phyloP scores from a whole-genome alignment of 2,329 filamentous ascomycete species.

The Cladorrhinum sp. region DNA sequence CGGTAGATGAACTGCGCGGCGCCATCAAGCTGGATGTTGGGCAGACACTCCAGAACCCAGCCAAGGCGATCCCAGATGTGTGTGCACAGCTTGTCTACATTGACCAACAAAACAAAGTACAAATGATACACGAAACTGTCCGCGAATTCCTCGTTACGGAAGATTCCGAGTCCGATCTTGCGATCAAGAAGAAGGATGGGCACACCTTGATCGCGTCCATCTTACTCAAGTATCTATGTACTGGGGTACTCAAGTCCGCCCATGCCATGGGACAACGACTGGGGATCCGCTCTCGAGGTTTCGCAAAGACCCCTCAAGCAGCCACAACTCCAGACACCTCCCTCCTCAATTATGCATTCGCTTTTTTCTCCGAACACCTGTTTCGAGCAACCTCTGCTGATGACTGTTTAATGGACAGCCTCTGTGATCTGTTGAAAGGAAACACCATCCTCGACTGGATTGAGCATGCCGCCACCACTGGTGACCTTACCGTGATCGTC shows the following conservation, averaged over 20 bases:
- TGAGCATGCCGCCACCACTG: conserved; percentile 29
- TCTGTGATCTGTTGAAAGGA: conserved; percentile 58
- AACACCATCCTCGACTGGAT: conserved; percentile 34
- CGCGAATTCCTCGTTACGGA: conserved; percentile 31
- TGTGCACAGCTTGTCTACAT: conserved; percentile 34
- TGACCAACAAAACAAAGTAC: conserved; percentile 28
- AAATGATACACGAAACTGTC: conserved; percentile 34
- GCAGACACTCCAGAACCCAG: conserved; percentile 29
- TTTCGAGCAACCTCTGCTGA: conserved; percentile 22
- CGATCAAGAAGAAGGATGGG: conserved; percentile 18
- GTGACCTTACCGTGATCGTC: conserved; percentile 26
- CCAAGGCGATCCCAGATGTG: conserved; percentile 29
- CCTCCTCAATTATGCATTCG: no score
- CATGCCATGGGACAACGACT: no score
- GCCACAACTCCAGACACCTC: no score
- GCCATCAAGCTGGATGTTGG: conserved; percentile 35
- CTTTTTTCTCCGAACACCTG: no score
- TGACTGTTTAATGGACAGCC: conserved; percentile 46
- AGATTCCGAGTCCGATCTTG: conserved; percentile 20
- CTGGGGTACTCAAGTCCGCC: no score
- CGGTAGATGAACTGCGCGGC: conserved; percentile 33
- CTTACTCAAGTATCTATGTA: conserved; percentile 26
- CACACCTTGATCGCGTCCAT: conserved; percentile 34
- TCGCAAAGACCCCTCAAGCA: no score
- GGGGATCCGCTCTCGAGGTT: no score